Base-by-base conservation (phyloP, 106 monocot genomes). In the Dendrobium catenatum region DNA sequence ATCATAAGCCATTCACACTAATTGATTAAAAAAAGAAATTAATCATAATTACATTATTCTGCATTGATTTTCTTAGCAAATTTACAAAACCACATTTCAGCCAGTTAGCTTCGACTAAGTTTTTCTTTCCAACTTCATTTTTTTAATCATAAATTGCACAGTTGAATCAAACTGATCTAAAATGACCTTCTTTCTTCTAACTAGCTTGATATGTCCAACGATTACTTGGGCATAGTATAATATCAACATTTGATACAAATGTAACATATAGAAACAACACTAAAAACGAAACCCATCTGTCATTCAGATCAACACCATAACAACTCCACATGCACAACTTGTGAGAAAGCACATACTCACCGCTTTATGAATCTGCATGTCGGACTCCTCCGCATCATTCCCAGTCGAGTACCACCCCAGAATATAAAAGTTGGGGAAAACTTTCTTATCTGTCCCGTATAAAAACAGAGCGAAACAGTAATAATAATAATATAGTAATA, bases 361-460 rank as follows among this genome's bases (percentile, higher is more conserved):
- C 72, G 93, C 87, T 85, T 85, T 95, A 75, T 99, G 98, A 64
- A 99, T 99, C 80, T 85, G 91, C 95, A 99, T 87, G 55, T 99
- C 98, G 5, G 95, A 90, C 81, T 95, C 95, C 43, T 93, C 77
- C 4, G 90, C 98, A 85, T 99, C 98, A 66, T 80, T 93, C 24
- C 98, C 98, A 0, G 98, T 99, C 1, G 98, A 95, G 44, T 99
- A 99, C 98, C 98, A 99, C 5, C 98, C 98, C 76, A 99, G 55
- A 9, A 99, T 82, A 78, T 93, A 99, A 70, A 88, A 95, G 29
- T 91, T 81, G 0, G 95, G 98, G 79, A 99, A 99, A 29, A 98
- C 98, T 82, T 98, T 95, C 89, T 95, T 99, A 86, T 99, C 98
- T 99, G 83, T 76, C 80, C 6, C 48, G 84, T 0, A 56, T 44